These are phyloP conservation scores for Wickerhamiella vanderwaltii DNA, from an alignment of 805 yeast species.

Conservation along the genomic window DNA sequence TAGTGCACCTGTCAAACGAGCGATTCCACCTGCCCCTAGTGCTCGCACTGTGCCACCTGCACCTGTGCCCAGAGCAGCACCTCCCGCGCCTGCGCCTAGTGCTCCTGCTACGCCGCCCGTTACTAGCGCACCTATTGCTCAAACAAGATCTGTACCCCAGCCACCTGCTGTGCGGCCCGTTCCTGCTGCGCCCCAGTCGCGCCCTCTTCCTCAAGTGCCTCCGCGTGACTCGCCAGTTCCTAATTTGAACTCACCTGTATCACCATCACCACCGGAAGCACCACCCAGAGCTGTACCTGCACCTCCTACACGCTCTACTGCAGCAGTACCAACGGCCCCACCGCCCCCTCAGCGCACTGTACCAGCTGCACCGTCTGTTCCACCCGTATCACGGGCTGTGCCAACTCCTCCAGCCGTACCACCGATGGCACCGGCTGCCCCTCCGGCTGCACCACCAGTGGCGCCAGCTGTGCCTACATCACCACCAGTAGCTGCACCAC, in stretches of 20 bases:
- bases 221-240: background rate
- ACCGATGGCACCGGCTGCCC: constrained; percentile 20
- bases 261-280: background rate
- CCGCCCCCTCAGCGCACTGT: constrained; percentile 11
- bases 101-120: constrained; percentile 10
- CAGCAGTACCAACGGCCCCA: constrained; percentile 5
- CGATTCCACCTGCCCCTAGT: constrained; percentile 6
- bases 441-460: constrained; percentile 19
- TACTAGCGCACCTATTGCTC: constrained; percentile 3
- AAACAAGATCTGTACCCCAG: background rate
- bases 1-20: background rate
- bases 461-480: constrained; percentile 27
- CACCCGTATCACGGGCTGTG: constrained; percentile 15
- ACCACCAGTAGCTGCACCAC: constrained; percentile 18
- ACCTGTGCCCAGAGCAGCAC: constrained; percentile 20
- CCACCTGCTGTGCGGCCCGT: constrained; percentile 2
- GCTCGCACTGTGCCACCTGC: constrained; percentile 8
- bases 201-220: background rate
- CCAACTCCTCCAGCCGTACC: constrained; percentile 21
- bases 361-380: constrained; percentile 12
- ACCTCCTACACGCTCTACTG: constrained; percentile 7
- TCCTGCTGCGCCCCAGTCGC: too few species aligned
- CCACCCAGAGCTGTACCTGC: constrained; percentile 2
- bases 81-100: constrained; percentile 31
- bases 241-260: background rate